phyloP scores from a whole-genome alignment of 495 filamentous ascomycete species.

The Gamarada debralockiae region DNA sequence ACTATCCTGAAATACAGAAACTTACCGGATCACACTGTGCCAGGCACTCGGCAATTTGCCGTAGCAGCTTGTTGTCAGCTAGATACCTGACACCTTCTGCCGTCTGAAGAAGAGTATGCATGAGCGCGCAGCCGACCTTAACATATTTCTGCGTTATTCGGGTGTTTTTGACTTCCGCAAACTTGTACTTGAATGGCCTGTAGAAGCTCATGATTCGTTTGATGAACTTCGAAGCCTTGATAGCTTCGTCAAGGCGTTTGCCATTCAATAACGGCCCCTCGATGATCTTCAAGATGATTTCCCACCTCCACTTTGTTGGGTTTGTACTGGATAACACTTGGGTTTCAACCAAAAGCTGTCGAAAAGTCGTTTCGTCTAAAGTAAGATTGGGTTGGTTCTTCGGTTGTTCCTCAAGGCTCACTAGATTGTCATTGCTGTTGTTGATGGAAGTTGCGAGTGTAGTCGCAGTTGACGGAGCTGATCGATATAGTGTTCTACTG shows the following conservation, averaged over 20 bases:
- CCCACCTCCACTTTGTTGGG: slow-evolving; percentile 95
- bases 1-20: neutral
- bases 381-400: slow-evolving; percentile 68
- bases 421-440: slow-evolving; percentile 36
- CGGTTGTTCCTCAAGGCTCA: slow-evolving; percentile 50
- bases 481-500: slow-evolving; percentile 87
- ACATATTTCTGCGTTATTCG: slow-evolving; percentile 94
- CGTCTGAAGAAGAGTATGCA: slow-evolving; percentile 80
- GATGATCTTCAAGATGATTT: slow-evolving; percentile 81
- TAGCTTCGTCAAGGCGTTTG: slow-evolving; percentile 89
- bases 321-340: slow-evolving; percentile 81
- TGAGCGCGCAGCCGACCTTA: slow-evolving; percentile 78
- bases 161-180: slow-evolving; percentile 79
- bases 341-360: slow-evolving; percentile 80
- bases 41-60: slow-evolving; percentile 91
- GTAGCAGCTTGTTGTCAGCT: slow-evolving; percentile 84
- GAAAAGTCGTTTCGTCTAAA: slow-evolving; percentile 87
- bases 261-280: slow-evolving; percentile 91
- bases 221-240: slow-evolving; percentile 91
- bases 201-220: slow-evolving; percentile 94
- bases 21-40: slow-evolving; percentile 78
- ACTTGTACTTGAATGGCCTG: slow-evolving; percentile 93
- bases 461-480: slow-evolving; percentile 43
- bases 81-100: slow-evolving; percentile 81
- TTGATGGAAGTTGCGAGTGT: slow-evolving; percentile 33